Base-by-base conservation (phyloP, 78 protist genomes). In the Ministeria vibrans region DNA sequence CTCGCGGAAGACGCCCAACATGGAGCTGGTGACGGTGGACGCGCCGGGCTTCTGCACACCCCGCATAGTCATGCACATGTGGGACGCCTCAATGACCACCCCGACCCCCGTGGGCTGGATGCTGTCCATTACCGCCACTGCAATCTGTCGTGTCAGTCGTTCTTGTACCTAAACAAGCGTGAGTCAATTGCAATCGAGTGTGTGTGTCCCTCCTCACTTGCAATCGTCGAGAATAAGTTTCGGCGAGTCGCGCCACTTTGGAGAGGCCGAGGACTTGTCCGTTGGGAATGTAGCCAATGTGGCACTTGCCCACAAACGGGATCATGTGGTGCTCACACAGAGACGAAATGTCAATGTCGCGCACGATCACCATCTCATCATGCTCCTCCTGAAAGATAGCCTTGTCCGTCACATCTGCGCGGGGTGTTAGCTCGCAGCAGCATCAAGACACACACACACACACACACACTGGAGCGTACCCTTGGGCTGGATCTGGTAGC, bases 311-410 rank as follows among this genome's bases (percentile, higher is more conserved):
- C 74, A 51, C 38, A 68, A 95, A 95, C 34, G 98, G 98, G 6
- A 95, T 93, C 90, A 95, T 74, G 76, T 95, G 98, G 73, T 95
- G 98, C 81, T 95, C 98, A 73, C 98, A 95, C 69, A 93, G 45
- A 39, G 94, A 86, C 63, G 85, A 89, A 34, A 95, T 74, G 44
- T 87, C 94, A 55, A 95, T 95, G 90, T 93, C 90, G 68, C 84
- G 34, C 25, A 92, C 92, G 36, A 92, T 83, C 62, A 92, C 95
- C 95, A 92, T 91, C 46, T 92, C 98, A 45, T 95, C 91, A 38
- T 86, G 83, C 55, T 91, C 85, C 38, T 91, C 98, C 23, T 70
- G 62, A 62, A 95, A 95, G 46, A 95, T 73, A 6, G 98, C 98
- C 36, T 77, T 83, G 78, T 89, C 84, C 45, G 84, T 43, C n/a